Evolutionary conservation across 495 filamentous ascomycete genomes (phyloP).

Genomic region (Thermochaetoides thermophila): DNA sequence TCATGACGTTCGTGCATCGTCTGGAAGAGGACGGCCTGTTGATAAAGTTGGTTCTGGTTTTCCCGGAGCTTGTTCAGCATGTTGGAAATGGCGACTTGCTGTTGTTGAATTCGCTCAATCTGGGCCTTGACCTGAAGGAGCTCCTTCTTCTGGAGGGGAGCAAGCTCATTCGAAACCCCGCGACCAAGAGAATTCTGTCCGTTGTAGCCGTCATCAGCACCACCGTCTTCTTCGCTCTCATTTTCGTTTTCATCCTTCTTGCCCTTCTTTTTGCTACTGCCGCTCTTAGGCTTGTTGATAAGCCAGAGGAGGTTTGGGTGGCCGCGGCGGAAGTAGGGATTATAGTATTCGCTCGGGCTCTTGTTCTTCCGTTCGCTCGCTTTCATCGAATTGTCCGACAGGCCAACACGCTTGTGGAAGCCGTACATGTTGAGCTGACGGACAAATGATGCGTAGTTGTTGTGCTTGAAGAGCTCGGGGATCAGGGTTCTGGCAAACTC

Average conservation of each 20-base stretch:
- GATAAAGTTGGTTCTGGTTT: constrained; percentile 78
- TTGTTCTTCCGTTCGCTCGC: constrained; percentile 94
- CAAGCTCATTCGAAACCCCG: constrained; percentile 22
- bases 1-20: constrained; percentile 88
- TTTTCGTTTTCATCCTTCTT: constrained; percentile 55
- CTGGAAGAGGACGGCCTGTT: constrained; percentile 81
- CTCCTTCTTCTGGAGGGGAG: constrained; percentile 59
- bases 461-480: constrained; percentile 96
- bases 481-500: constrained; percentile 97
- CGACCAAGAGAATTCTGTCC: constrained; percentile 7
- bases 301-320: constrained; percentile 92
- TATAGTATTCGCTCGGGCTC: constrained; percentile 93
- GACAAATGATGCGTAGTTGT: constrained; percentile 98
- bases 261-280: constrained; percentile 38
- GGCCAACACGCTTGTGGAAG: constrained; percentile 94
- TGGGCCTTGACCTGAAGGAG: constrained; percentile 63
- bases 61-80: constrained; percentile 63
- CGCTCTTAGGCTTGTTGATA: constrained; percentile 88
- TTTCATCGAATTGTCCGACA: constrained; percentile 94
- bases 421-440: constrained; percentile 99
- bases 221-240: constrained; percentile 55
- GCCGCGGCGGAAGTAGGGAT: constrained; percentile 88
- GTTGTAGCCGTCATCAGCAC: constrained; percentile 21
- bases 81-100: constrained; percentile 68
- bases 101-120: constrained; percentile 62